These are phyloP conservation scores for Moricandia moricandioides DNA, from an alignment of 345 rosid species.

Conservation along the genomic window DNA sequence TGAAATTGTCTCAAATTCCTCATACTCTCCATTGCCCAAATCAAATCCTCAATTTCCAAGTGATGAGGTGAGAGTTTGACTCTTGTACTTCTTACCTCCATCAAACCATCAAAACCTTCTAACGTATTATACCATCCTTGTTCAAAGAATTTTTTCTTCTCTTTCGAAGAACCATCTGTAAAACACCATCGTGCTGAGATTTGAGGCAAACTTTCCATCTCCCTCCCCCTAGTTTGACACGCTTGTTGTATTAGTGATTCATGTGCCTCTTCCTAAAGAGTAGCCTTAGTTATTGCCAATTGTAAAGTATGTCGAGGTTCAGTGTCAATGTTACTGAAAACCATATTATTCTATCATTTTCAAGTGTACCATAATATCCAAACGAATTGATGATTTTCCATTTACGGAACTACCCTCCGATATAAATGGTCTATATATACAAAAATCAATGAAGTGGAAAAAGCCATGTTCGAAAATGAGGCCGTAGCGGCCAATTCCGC, in stretches of 20 bases:
- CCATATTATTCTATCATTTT: not conserved
- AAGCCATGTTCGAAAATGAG: too few relatives aligned
- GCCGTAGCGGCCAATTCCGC: too few relatives aligned
- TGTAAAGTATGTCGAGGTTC: not conserved
- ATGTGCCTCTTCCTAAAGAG: not conserved
- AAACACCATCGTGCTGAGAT: not conserved
- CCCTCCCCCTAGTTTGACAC: not conserved
- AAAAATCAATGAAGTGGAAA: too few relatives aligned
- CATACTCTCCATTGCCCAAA: too few relatives aligned
- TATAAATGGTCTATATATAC: too few relatives aligned
- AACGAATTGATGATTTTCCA: too few relatives aligned
- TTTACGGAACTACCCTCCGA: too few relatives aligned
- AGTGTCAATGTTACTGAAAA: not conserved
- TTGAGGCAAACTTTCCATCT: not conserved
- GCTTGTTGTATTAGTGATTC: not conserved
- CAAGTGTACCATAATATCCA: not conserved
- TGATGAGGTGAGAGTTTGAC: not conserved
- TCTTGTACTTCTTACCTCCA: not conserved
- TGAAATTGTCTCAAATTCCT: not conserved
- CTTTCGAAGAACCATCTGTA: not conserved
- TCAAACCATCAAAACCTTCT: not conserved
- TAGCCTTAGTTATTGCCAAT: not conserved
- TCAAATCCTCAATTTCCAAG: not conserved
- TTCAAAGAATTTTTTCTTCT: not conserved
- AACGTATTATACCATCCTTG: not conserved